Evolutionary conservation across 116 monocot genomes (phyloP).

Genomic region (Papilionanthe hybrid): DNA sequence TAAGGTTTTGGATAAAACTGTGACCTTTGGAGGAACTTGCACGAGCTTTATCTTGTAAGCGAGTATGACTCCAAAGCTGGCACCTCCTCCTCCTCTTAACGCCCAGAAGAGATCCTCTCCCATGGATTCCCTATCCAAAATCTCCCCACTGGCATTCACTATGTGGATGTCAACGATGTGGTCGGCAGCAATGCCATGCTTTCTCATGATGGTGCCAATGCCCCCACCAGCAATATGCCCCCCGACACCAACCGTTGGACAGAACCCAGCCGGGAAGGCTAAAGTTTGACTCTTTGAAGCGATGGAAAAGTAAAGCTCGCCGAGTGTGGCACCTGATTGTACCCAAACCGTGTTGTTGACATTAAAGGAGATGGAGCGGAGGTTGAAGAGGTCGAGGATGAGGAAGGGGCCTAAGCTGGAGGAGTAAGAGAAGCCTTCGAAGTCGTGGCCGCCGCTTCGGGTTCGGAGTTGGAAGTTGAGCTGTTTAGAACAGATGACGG

Average conservation of each 20-base stretch:
- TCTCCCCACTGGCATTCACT: slow-evolving; percentile 7
- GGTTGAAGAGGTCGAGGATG: slow-evolving; percentile 31
- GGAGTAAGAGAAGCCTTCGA: slow-evolving; percentile 50
- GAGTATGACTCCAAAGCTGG: slow-evolving; percentile 23
- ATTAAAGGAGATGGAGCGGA: slow-evolving; percentile 25
- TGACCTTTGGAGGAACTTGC: slow-evolving; percentile 4
- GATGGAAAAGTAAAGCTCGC: slow-evolving; percentile 20
- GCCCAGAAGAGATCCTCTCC: slow-evolving; percentile 44
- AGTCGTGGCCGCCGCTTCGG: slow-evolving; percentile 59
- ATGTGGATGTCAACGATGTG: slow-evolving; percentile 24
- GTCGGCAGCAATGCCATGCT: slow-evolving; percentile 21
- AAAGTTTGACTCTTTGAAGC: neutral
- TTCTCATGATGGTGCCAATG: slow-evolving; percentile 18
- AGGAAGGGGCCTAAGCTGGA: slow-evolving; percentile 15
- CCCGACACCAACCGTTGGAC: slow-evolving; percentile 30
- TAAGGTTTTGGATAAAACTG: slow-evolving; percentile 6
- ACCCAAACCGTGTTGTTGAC: slow-evolving; percentile 30
- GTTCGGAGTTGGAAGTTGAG: slow-evolving; percentile 17
- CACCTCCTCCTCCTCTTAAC: slow-evolving; percentile 26
- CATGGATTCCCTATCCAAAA: slow-evolving; percentile 25
- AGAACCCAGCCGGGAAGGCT: slow-evolving; percentile 34
- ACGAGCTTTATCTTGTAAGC: slow-evolving; percentile 22
- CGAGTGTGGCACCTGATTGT: slow-evolving; percentile 16
- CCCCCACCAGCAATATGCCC: slow-evolving; percentile 35
- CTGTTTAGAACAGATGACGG: slow-evolving; percentile 19